Base-by-base conservation (phyloP, 257 asterid genomes). In the Cordia subcordata region DNA sequence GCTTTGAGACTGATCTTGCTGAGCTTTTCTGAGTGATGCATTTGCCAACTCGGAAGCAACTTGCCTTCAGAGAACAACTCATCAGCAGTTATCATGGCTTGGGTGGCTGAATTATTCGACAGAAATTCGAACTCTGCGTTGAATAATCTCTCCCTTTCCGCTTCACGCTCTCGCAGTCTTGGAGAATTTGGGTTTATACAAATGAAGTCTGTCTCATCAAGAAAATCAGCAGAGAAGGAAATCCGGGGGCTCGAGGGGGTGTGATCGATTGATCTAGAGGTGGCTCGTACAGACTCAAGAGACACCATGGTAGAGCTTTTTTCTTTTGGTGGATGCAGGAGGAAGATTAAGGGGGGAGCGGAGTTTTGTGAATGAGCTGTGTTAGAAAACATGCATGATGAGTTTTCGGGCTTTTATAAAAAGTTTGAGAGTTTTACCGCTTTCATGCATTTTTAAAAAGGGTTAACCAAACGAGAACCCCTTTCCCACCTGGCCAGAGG, bases 191-290 rank as follows among this genome's bases (percentile, higher is more conserved):
- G 98, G 55, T 79, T 77, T 37, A 85, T 84, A 67, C 95, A 79
- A 73, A 85, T 88, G 85, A 82, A 88, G 77, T 75, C 75, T 66
- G 58, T 69, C 39, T 82, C 95, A 58, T 88, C 95, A 19, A 88
- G 85, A 46, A 88, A 85, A 19, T 91, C 98, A 8, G 88, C 81
- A 13, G 98, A 91, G 85, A 91, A 85, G 0, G 96, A 88, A 42
- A 88, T 71, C 18, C 96, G 77, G 5, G 86, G 85, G 62, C 87
- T 70, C 15, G 77, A 73, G 11, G 16, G 72, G 1, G 74, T 65
- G n/a, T n/a, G n/a, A 17, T 79, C 88, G 0, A 55, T 22, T 49
- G 55, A 21, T 49, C 68, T 64, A 51, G 81, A 38, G 19, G 55
- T 53, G 27, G 42, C 39, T 61, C 60, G 78, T 21, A 74, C 42